Percentiles rank a stretch among this genome's conserved stretches.
Conservation (phyloP, 2,329 filamentous ascomycete genomes). For the Hypoxylon sp. region DNA sequence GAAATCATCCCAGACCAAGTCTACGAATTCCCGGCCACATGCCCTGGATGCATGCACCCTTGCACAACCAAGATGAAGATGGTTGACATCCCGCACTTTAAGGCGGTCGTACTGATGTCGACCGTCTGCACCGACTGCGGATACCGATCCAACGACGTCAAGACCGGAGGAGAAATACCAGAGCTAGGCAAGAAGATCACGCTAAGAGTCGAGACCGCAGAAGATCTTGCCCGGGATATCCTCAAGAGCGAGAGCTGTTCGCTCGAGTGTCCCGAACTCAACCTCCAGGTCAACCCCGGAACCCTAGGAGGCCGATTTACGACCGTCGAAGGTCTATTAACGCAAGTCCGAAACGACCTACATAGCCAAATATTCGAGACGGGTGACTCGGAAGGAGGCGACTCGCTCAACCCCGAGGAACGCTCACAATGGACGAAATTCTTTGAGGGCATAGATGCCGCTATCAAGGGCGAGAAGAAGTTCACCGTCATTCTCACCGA, state of each 20-base stretch:
- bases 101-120: conserved; percentile 96
- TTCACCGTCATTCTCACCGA: conserved; percentile 90
- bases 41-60: conserved; percentile 88
- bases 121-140: conserved; percentile 93
- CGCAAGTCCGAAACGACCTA: conserved; percentile 92
- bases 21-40: conserved; percentile 92
- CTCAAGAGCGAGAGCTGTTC: conserved; percentile 96
- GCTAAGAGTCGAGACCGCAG: conserved; percentile 75
- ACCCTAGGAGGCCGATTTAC: conserved; percentile 97
- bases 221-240: conserved; percentile 91
- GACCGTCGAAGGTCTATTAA: conserved; percentile 93
- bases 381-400: conserved; percentile 74
- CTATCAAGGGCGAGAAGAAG: conserved; percentile 83
- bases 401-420: conserved; percentile 78
- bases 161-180: conserved; percentile 94
- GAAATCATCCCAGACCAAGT: conserved; percentile 95
- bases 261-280: conserved; percentile 87
- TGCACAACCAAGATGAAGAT: conserved; percentile 98
- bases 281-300: conserved; percentile 89
- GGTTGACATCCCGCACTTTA: conserved; percentile 98
- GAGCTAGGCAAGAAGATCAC: conserved; percentile 87
- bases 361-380: conserved; percentile 88
- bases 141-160: conserved; percentile 96
- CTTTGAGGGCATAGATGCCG: conserved; percentile 81
- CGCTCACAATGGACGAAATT: conserved; percentile 84